phyloP scores from a whole-genome alignment of 352 stramenopile species.

The Phytophthora idaei region DNA sequence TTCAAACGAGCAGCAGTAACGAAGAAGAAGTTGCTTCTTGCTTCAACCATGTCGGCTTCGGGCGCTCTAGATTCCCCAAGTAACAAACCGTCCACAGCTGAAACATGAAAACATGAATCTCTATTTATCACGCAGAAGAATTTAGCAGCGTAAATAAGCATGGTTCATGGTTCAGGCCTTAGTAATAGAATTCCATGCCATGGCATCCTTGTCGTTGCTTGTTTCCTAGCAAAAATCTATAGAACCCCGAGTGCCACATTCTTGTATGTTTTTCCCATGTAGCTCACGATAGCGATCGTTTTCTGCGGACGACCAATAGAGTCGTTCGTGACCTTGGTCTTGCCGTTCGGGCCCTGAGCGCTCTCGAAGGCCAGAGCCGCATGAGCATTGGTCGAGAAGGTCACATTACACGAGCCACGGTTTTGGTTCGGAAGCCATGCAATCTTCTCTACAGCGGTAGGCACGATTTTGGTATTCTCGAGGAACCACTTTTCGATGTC shows the following conservation, averaged over 20 bases:
- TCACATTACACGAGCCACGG: conserved; percentile 71
- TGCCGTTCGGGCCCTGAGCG: conserved; percentile 38
- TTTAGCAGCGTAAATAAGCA: conserved; percentile 29
- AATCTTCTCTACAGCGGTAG: conserved; percentile 69
- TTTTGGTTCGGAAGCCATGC: conserved; percentile 65
- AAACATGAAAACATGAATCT: conserved; percentile 35
- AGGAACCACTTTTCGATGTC: conserved; percentile 82
- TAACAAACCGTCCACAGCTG: conserved; percentile 35
- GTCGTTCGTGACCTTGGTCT: conserved; percentile 51
- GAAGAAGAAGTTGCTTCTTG: conserved; percentile 66
- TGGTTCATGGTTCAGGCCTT: no score
- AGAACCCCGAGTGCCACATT: conserved; percentile 60
- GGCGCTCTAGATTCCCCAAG: conserved; percentile 8
- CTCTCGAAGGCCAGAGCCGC: conserved; percentile 72
- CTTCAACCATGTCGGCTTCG: conserved; percentile 1
- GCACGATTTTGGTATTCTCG: conserved; percentile 65
- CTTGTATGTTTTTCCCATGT: conserved; percentile 72
- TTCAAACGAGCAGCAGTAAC: conserved; percentile 71
- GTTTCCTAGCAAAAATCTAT: conserved; percentile 25
- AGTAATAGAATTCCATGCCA: no score
- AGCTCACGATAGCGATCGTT: conserved; percentile 62
- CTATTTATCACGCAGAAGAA: conserved; percentile 30
- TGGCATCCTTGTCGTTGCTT: conserved; percentile 3
- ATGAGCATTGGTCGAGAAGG: conserved; percentile 70
- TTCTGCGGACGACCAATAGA: conserved; percentile 77